Percentiles rank a stretch among this genome's conserved stretches.
phyloP scores from a whole-genome alignment of 78 protist species.

The Speleostelium caveatum region DNA sequence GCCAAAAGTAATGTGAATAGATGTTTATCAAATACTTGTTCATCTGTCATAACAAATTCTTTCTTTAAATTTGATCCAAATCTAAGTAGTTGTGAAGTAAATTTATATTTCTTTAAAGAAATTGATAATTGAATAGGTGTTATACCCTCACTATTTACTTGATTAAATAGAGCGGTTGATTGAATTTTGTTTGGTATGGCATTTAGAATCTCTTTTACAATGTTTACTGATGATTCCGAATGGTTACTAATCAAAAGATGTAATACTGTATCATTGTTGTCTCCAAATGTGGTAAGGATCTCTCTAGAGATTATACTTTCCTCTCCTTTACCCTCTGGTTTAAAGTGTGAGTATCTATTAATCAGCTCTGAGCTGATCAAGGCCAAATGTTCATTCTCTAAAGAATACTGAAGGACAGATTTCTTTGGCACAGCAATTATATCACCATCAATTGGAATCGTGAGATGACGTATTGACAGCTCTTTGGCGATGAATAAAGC shows the following conservation, averaged over 20 bases:
- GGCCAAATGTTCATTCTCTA: neutral
- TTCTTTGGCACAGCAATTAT: neutral
- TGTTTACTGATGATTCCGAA: neutral
- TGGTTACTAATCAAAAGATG: neutral
- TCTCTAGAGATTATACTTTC: too few relatives aligned
- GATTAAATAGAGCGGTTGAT: neutral
- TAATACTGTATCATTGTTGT: neutral
- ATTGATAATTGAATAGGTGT: neutral
- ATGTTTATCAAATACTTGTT: too few relatives aligned
- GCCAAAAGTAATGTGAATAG: neutral
- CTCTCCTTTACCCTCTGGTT: neutral
- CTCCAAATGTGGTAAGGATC: neutral
- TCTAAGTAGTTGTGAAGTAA: neutral
- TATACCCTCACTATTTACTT: neutral
- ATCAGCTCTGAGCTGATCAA: neutral
- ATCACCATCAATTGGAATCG: neutral
- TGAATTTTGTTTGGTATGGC: neutral
- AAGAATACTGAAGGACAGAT: neutral
- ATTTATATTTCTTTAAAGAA: too few relatives aligned
- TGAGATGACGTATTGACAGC: too few relatives aligned
- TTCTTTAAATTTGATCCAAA: too few relatives aligned
- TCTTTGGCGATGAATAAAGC: neutral
- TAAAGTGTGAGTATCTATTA: neutral
- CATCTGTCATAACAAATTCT: too few relatives aligned
- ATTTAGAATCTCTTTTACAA: neutral